phyloP scores from a whole-genome alignment of 345 rosid species.

The Citrus mangshanensis region DNA sequence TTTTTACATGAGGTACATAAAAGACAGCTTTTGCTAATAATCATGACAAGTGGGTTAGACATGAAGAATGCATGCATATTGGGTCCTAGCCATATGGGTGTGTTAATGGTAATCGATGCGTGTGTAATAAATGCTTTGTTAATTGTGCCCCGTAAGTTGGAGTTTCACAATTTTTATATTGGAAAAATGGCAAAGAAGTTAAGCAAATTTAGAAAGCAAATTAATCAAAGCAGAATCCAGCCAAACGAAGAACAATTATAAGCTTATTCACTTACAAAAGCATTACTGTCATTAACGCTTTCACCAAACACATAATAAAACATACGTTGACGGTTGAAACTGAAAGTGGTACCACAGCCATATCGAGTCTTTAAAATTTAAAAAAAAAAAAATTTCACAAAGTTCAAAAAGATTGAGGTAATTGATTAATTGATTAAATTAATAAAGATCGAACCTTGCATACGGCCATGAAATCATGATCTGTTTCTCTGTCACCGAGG shows the following conservation, averaged over 20 bases:
- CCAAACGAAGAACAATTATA: too few relatives aligned
- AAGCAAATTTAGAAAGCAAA: too few relatives aligned
- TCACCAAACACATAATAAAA: conserved; percentile 27
- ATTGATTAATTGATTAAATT: not conserved
- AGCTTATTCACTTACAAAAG: not conserved
- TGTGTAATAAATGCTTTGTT: not conserved
- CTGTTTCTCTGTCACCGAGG: conserved; percentile 71
- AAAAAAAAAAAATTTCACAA: not conserved
- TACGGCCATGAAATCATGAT: conserved; percentile 77
- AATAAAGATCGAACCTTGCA: conserved; percentile 61
- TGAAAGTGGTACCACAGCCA: not conserved
- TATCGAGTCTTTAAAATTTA: not conserved
- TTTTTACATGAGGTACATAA: not conserved
- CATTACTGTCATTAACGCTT: conserved; percentile 17
- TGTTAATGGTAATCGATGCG: not conserved
- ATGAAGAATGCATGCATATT: conserved; percentile 5
- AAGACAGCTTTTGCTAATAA: not conserved
- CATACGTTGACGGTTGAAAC: not conserved
- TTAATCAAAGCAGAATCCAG: too few relatives aligned
- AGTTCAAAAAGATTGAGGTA: not conserved
- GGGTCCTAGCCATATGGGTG: not conserved
- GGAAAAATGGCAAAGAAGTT: too few relatives aligned
- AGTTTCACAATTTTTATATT: not conserved
- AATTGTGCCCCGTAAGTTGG: not conserved
- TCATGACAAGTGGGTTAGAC: conserved; percentile 13